A percentile compares a stretch with the other conserved stretches of the same genome.
phyloP scores from a whole-genome alignment of 768 basidiomycete species.

The Plicaturopsis crispa region DNA sequence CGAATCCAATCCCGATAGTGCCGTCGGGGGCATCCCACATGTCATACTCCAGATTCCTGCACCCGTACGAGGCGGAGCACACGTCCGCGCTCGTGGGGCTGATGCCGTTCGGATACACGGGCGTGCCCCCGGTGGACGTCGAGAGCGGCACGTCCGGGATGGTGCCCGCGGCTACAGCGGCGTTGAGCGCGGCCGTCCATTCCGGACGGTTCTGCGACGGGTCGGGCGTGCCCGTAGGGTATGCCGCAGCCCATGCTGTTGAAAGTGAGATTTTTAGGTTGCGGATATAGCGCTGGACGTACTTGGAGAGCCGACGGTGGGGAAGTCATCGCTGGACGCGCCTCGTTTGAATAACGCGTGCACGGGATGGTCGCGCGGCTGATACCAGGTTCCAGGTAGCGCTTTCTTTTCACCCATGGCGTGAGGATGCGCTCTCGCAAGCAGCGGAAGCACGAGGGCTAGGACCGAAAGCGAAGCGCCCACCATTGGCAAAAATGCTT shows the following conservation, averaged over 20 bases:
- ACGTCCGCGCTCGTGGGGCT: slow-evolving; percentile 42
- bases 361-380: slow-evolving; percentile 49
- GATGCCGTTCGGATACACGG: slow-evolving; percentile 28
- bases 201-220: slow-evolving; percentile 43
- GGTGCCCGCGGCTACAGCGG: slow-evolving; percentile 55
- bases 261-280: too few species aligned
- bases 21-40: slow-evolving; percentile 75
- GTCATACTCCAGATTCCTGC: slow-evolving; percentile 49
- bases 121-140: slow-evolving; percentile 22
- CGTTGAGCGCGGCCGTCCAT: slow-evolving; percentile 69
- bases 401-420: too few species aligned
- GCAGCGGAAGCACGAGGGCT: too few species aligned
- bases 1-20: slow-evolving; percentile 53
- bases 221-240: slow-evolving; percentile 46
- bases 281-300: too few species aligned
- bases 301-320: slow-evolving; percentile 50
- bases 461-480: too few species aligned
- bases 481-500: too few species aligned
- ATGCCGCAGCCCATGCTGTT: slow-evolving; percentile 64
- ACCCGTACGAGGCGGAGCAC: slow-evolving; percentile 76
- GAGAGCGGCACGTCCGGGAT: slow-evolving; percentile 65
- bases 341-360: slow-evolving; percentile 57
- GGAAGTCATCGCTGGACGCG: slow-evolving; percentile 40
- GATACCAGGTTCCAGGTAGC: slow-evolving; percentile 48
- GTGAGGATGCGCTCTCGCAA: too few species aligned